These are phyloP conservation scores for Daldinia sp. DNA, from an alignment of 2,329 filamentous ascomycete genomes.

Conservation along the genomic window DNA sequence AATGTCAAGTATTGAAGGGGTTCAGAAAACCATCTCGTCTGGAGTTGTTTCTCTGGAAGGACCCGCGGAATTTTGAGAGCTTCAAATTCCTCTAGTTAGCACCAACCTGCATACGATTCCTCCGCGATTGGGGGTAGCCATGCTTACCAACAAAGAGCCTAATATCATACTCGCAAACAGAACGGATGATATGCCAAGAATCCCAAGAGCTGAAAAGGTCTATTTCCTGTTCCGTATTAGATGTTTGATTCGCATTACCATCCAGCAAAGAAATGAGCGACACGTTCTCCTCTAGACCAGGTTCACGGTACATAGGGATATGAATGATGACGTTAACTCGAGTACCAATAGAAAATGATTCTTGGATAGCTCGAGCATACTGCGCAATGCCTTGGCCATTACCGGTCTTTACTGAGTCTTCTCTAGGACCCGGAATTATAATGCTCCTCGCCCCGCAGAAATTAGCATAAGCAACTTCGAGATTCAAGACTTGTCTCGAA, in stretches of 20 bases:
- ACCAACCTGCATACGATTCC: background rate
- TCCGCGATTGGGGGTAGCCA: background rate
- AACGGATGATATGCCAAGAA: constrained; percentile 88
- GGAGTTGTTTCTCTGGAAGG: constrained; percentile 67
- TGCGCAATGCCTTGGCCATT: constrained; percentile 67
- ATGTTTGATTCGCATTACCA: constrained; percentile 46
- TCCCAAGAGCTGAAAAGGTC: constrained; percentile 89
- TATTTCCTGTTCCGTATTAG: constrained; percentile 58
- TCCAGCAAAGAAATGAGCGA: constrained; percentile 60
- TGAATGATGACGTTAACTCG: constrained; percentile 84
- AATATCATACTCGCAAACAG: constrained; percentile 83
- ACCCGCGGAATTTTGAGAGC: constrained; percentile 65
- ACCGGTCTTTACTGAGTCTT: constrained; percentile 63
- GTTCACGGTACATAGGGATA: constrained; percentile 82
- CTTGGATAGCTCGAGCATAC: constrained; percentile 84
- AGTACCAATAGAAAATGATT: constrained; percentile 76
- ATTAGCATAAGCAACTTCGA: constrained; percentile 93
- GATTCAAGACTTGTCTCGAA: constrained; percentile 86
- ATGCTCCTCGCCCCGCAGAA: constrained; percentile 91
- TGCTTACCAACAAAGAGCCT: constrained; percentile 84
- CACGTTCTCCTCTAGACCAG: constrained; percentile 62
- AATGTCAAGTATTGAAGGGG: constrained; percentile 70
- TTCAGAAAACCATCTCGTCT: constrained; percentile 74
- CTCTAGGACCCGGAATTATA: constrained; percentile 79
- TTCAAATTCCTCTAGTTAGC: constrained; percentile 43